These are phyloP conservation scores for Raphanus sativus DNA, from an alignment of 345 rosid species.

Conservation along the genomic window DNA sequence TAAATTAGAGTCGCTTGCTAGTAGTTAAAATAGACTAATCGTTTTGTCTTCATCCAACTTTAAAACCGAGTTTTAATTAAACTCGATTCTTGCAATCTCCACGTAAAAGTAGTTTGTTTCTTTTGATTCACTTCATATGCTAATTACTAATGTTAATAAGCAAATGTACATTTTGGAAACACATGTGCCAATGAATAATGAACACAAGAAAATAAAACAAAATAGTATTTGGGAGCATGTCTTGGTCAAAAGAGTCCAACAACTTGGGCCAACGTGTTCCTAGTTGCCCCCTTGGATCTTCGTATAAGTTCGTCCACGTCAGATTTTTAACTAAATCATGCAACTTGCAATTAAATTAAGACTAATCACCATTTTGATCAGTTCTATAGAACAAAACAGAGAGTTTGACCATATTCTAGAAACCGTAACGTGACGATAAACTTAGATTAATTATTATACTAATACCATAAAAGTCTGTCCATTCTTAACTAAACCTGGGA, in stretches of 20 bases:
- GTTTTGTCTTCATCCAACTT: not conserved
- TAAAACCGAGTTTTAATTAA: not conserved
- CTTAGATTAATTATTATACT: not conserved
- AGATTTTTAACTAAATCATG: not conserved
- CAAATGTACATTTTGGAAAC: not conserved
- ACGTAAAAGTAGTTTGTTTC: not conserved
- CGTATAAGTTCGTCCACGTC: constrained; percentile 20
- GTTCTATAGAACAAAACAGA: constrained; percentile 13
- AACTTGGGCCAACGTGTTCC: constrained; percentile 15
- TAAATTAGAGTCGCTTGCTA: not conserved
- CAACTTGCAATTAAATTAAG: constrained; percentile 7
- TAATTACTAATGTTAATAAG: not conserved
- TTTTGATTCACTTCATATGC: not conserved
- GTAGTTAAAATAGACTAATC: not conserved
- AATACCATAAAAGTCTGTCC: not conserved
- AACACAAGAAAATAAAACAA: not conserved
- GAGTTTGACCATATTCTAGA: not conserved
- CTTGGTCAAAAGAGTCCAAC: constrained; percentile 13
- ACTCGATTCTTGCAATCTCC: not conserved
- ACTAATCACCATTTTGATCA: constrained; percentile 1
- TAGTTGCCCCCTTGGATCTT: constrained; percentile 17
- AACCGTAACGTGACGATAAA: constrained; percentile 7
- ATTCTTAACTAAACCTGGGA: not conserved
- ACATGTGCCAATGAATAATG: not conserved
- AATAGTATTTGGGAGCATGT: not conserved